Percentiles rank a stretch among this genome's conserved stretches.
phyloP scores from a whole-genome alignment of 148 eudicot genomes.

The Polygonum maritimum region DNA sequence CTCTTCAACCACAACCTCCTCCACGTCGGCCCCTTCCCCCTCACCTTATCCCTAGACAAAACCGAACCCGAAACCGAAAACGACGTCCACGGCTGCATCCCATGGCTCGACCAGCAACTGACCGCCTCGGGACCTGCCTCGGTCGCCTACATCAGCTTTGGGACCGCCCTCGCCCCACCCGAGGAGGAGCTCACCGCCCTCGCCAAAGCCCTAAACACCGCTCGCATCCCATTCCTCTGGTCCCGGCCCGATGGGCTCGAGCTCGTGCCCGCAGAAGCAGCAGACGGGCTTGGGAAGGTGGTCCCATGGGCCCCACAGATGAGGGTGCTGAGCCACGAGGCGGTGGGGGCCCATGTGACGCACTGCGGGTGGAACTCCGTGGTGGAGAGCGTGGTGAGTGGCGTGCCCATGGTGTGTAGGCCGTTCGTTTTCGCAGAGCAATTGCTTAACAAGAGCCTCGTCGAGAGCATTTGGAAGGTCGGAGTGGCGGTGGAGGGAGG shows the following conservation, averaged over 20 bases:
- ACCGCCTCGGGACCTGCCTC: constrained; percentile 5
- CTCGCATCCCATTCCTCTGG: constrained; percentile 32
- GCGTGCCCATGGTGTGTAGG: constrained; percentile 42
- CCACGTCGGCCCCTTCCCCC: background rate
- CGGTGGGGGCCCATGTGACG: constrained; percentile 32
- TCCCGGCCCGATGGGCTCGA: constrained; percentile 26
- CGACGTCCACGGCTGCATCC: constrained; percentile 28
- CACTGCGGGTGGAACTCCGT: constrained; percentile 58
- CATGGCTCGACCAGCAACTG: constrained; percentile 28
- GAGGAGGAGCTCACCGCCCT: constrained; percentile 24
- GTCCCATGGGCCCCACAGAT: constrained; percentile 47
- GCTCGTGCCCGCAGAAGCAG: background rate
- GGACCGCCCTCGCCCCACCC: constrained; percentile 21
- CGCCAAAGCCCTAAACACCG: constrained; percentile 32
- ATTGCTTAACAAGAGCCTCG: constrained; percentile 24
- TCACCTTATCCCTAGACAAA: background rate
- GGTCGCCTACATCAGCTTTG: constrained; percentile 43
- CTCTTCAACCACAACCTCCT: constrained; percentile 10
- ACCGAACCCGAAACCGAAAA: background rate
- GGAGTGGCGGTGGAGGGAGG: constrained; percentile 30
- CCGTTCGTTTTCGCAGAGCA: constrained; percentile 44
- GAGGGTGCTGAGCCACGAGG: constrained; percentile 22
- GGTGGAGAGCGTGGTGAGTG: constrained; percentile 34
- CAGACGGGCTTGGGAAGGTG: constrained; percentile 15
- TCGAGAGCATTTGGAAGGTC: constrained; percentile 32